These are phyloP conservation scores for Aspergillus asperescens DNA, from an alignment of 495 filamentous ascomycete species.

Conservation along the genomic window DNA sequence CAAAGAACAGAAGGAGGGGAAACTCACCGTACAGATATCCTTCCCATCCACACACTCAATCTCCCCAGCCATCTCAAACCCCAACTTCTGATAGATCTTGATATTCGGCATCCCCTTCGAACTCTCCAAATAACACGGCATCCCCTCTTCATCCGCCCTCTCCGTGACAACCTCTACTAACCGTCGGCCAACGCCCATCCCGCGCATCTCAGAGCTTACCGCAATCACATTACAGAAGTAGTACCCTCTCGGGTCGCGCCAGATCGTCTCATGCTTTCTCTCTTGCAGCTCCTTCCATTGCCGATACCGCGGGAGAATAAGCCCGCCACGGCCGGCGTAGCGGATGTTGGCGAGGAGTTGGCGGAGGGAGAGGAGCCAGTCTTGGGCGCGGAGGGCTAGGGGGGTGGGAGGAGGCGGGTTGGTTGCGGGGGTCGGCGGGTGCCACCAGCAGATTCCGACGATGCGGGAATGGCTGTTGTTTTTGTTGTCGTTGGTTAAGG, in stretches of 20 bases:
- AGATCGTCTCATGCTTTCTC: conserved; percentile 32
- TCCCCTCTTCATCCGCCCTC: conserved; percentile 53
- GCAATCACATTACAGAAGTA: conserved; percentile 68
- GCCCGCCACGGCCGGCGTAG: conserved; percentile 56
- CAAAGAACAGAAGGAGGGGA: not conserved
- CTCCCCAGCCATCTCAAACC: conserved; percentile 55
- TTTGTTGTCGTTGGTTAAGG: conserved; percentile 15
- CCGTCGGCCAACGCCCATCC: conserved; percentile 53
- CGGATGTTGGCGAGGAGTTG: conserved; percentile 58
- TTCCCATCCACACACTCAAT: conserved; percentile 58
- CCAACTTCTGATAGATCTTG: conserved; percentile 60
- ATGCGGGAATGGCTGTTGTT: conserved; percentile 31
- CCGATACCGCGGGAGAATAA: conserved; percentile 57
- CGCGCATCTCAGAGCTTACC: conserved; percentile 54
- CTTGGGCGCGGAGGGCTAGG: conserved; percentile 53
- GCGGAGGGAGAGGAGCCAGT: conserved; percentile 53
- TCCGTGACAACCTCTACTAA: conserved; percentile 55
- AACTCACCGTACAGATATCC: conserved; percentile 38
- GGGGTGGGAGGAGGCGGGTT: conserved; percentile 41
- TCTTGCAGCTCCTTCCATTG: conserved; percentile 47
- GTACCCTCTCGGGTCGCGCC: conserved; percentile 48
- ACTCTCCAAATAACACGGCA: conserved; percentile 61
- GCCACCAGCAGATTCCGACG: conserved; percentile 62
- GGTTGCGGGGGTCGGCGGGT: conserved; percentile 41
- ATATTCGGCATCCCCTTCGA: conserved; percentile 58